Evolutionary conservation across 768 basidiomycete species (phyloP), one percentile per base, ranked within the genome.

Genomic region (Zangia roseola): DNA sequence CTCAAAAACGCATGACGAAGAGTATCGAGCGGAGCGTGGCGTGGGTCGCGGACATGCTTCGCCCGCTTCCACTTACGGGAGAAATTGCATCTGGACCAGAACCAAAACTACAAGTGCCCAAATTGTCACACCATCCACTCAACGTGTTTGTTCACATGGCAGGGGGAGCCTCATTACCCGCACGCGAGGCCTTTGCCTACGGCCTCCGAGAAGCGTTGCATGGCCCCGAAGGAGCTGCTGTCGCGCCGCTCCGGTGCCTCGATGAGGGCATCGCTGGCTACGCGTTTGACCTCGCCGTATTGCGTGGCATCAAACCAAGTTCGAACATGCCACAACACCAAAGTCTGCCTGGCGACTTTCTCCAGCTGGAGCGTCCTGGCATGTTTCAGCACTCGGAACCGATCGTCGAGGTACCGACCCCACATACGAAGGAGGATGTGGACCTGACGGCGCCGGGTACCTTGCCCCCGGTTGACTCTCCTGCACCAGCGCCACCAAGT

Each of bases 1-100:
- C 89, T 4, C 91, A 93, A 60, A 91, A 88, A 54, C 81, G 91
- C 3, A 65, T 84, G 6, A 83, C 79, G 23, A 92, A 91, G 61
- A 84, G 84, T 58, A 76, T 91, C 44, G 85, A 90, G 37, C 76
- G 90, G 23, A 83, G 82, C 3, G 60, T 71, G 0, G 66, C 75
- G 1, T 93, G 91, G 91, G 66, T 91, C 0, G 66, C 74, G 0
- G 70, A 76, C 28, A 52, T 88, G 1, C 72, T 91, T 2, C 67
- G 69, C 13, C 68, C 67, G 3, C 52, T 57, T 20, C 54, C 59
- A 4, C 31, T 19, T 7, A 30, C 44, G 4, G 20, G 47, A 17
- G 19, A 19, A 0, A 14, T 14, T 3, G n/a, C 40, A 1, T 16
- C 39, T 0, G 50, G 53, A 13, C 19, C 31, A 31, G 14, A 13